Conservation (phyloP, 257 asterid species). For the Solanum paucissectum region DNA sequence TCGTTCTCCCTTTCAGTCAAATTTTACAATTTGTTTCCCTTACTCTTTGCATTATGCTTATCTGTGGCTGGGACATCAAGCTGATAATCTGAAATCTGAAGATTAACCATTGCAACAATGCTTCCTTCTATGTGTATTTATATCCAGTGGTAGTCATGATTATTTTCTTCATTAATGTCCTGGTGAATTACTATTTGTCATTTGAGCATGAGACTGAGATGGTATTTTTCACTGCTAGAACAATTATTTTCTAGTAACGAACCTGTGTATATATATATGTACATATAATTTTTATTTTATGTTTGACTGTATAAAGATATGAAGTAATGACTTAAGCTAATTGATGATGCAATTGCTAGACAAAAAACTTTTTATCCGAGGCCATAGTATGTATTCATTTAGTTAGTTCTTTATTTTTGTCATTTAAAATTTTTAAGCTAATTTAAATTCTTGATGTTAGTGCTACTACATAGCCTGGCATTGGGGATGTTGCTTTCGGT, state of each 20-base stretch:
- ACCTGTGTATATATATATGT: no score
- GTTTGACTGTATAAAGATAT: not conserved
- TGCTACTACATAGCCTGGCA: not conserved
- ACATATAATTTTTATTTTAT: no score
- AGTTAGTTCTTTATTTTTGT: not conserved
- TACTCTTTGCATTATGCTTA: not conserved
- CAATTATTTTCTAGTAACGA: not conserved
- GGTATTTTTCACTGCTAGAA: not conserved
- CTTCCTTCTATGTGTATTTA: not conserved
- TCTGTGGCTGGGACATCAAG: not conserved
- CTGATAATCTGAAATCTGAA: not conserved
- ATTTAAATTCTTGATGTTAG: not conserved
- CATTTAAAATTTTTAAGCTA: not conserved
- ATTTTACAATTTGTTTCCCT: not conserved
- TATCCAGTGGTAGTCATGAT: not conserved
- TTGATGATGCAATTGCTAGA: not conserved
- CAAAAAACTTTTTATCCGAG: not conserved
- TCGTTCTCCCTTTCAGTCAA: not conserved
- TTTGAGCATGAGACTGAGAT: not conserved
- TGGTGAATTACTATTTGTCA: not conserved
- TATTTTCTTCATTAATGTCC: not conserved
- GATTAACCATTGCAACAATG: not conserved
- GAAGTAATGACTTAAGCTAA: not conserved
- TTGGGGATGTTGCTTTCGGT: not conserved
- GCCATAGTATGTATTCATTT: not conserved